These are phyloP conservation scores for Thuja plicata DNA, from an alignment of 83 land plant species.

Conservation along the genomic window DNA sequence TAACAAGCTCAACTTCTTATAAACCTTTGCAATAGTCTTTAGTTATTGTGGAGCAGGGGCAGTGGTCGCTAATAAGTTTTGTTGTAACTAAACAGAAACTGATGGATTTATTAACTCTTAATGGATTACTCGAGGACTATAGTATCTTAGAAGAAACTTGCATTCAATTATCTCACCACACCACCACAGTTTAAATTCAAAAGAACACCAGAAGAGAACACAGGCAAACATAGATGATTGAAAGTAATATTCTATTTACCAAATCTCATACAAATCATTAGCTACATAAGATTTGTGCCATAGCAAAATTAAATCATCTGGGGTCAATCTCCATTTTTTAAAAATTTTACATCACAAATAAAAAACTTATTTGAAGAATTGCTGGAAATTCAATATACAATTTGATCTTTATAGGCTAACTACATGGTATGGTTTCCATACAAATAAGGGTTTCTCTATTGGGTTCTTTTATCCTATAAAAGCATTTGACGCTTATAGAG, in stretches of 20 bases:
- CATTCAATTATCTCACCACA: neutral
- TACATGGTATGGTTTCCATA: no score
- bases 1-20: slow-evolving; percentile 1
- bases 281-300: neutral
- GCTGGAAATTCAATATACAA: neutral
- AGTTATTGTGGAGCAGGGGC: neutral
- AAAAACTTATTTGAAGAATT: neutral
- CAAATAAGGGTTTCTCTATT: no score
- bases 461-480: no score
- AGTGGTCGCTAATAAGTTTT: neutral
- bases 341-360: neutral
- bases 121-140: neutral
- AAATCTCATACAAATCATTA: neutral
- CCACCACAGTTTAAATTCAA: neutral
- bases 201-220: neutral
- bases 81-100: neutral
- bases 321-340: neutral
- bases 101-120: neutral
- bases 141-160: neutral
- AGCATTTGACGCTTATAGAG: no score
- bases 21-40: neutral
- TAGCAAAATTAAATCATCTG: neutral
- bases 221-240: neutral
- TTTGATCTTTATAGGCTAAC: no score
- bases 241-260: neutral